Evolutionary conservation across 2,329 filamentous ascomycete species (phyloP).

Genomic region (Pestalotiopsis sp.): DNA sequence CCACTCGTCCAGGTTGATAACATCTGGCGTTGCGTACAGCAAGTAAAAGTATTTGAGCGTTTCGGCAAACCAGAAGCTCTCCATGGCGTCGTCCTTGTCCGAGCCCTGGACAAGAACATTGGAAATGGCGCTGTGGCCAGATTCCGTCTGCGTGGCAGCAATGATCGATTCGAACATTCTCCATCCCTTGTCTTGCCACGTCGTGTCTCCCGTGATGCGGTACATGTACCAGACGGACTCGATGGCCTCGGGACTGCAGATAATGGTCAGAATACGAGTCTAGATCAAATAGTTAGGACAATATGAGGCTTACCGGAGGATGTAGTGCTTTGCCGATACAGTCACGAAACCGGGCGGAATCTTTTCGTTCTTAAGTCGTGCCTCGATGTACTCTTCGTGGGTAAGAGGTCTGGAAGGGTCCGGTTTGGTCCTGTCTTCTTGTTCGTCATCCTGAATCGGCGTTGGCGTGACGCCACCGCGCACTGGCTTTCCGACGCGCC

Average conservation of each 20-base stretch:
- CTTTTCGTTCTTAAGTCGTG: constrained; percentile 44
- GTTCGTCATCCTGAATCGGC: constrained; percentile 27
- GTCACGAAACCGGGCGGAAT: constrained; percentile 55
- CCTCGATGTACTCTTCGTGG: constrained; percentile 57
- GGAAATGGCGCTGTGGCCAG: constrained; percentile 71
- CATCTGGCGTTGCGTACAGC: constrained; percentile 65
- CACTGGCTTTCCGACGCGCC: constrained; percentile 12
- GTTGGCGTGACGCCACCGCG: constrained; percentile 26
- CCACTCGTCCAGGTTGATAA: constrained; percentile 71
- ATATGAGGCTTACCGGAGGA: constrained; percentile 56
- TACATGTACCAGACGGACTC: constrained; percentile 91
- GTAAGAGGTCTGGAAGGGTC: constrained; percentile 46
- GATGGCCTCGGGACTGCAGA: constrained; percentile 75
- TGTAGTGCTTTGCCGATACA: constrained; percentile 54
- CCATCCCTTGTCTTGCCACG: constrained; percentile 84
- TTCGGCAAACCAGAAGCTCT: constrained; percentile 90
- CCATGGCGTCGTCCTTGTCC: constrained; percentile 66
- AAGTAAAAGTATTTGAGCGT: constrained; percentile 93
- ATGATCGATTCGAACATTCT: constrained; percentile 78
- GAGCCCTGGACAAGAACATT: constrained; percentile 57
- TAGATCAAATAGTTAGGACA: constrained; percentile 19
- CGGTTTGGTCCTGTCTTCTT: constrained; percentile 23
- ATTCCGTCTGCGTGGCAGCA: constrained; percentile 64
- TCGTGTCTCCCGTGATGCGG: constrained; percentile 78
- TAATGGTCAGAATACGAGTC: constrained; percentile 20